Conservation (phyloP, 805 yeast genomes). For the Kodamaea neixiangensis region DNA sequence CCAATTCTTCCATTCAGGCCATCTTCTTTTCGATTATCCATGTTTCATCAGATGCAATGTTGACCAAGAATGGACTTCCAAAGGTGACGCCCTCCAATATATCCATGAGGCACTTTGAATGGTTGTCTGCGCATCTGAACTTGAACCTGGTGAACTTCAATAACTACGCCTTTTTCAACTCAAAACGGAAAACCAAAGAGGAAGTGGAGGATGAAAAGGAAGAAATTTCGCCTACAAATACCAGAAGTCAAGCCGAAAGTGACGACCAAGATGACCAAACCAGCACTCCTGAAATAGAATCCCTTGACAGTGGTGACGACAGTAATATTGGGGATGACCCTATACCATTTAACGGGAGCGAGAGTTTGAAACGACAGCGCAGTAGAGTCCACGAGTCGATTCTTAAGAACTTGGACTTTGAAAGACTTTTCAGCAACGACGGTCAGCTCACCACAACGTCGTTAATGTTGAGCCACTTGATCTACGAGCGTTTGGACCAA, state of each 20-base stretch:
- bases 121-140: conserved; percentile 32
- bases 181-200: conserved; percentile 3
- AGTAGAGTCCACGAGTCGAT: conserved; percentile 11
- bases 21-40: conserved; percentile 30
- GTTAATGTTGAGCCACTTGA: conserved; percentile 30
- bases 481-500: conserved; percentile 32
- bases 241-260: neutral
- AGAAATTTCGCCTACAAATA: neutral
- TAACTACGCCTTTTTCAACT: conserved; percentile 19
- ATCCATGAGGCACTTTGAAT: conserved; percentile 31
- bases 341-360: neutral
- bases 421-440: conserved; percentile 30
- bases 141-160: conserved; percentile 19
- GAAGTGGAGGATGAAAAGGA: neutral
- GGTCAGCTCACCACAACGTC: conserved; percentile 31
- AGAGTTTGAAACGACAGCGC: neutral
- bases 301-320: conserved; percentile 1
- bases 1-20: conserved; percentile 26
- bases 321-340: conserved; percentile 2
- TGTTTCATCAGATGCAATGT: conserved; percentile 32
- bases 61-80: conserved; percentile 28
- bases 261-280: neutral
- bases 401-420: conserved; percentile 24
- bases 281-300: neutral
- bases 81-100: conserved; percentile 33